Conservation (phyloP, 768 basidiomycete species). For the Lactarius sp. region DNA sequence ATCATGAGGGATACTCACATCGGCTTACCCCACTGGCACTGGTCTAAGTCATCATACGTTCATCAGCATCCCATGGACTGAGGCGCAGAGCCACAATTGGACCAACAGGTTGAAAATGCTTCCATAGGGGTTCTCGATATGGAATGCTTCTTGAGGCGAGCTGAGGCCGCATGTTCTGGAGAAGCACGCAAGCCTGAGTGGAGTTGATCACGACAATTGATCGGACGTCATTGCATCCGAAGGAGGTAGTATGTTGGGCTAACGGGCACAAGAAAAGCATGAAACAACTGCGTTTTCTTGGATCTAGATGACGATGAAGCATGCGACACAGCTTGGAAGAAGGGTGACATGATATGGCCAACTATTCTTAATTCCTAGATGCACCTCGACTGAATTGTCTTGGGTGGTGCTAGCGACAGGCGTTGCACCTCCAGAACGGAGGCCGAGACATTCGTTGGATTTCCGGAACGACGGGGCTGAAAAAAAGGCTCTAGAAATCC, state of each 20-base stretch:
- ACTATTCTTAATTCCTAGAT: background rate
- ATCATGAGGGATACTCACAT: background rate
- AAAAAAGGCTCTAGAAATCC: background rate
- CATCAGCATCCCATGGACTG: background rate
- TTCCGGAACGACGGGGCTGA: background rate
- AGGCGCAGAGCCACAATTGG: background rate
- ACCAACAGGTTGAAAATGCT: background rate
- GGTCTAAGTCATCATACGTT: background rate
- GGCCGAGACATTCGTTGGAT: background rate
- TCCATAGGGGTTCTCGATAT: background rate
- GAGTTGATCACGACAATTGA: background rate
- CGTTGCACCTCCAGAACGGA: background rate
- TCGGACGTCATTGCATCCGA: background rate
- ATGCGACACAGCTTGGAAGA: background rate
- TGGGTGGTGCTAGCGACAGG: background rate
- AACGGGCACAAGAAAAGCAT: background rate
- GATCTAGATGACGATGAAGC: background rate
- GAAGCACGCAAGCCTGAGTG: background rate
- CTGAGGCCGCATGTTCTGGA: background rate
- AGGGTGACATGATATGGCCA: background rate
- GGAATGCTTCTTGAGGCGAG: constrained; percentile 10
- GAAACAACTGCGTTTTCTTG: background rate
- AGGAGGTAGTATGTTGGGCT: background rate
- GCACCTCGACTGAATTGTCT: background rate
- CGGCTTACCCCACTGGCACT: background rate